phyloP scores from a whole-genome alignment of 371 early-diverging fungal species.

The Mortierella sp. region DNA sequence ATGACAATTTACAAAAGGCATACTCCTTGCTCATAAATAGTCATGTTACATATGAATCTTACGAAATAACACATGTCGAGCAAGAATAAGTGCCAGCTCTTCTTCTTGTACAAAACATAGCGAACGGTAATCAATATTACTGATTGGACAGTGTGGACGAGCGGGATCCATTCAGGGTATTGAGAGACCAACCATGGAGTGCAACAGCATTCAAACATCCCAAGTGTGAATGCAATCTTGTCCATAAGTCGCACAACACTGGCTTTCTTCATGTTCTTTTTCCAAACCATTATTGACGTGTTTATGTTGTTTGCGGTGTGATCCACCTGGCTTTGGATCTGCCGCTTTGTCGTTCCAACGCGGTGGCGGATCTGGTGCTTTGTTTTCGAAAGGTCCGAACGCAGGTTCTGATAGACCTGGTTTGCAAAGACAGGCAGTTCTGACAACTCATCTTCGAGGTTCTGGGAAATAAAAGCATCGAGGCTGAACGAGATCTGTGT shows the following conservation, averaged over 20 bases:
- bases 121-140: conserved; percentile 65
- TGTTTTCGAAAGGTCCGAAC: conserved; percentile 44
- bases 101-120: conserved; percentile 69
- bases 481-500: conserved; percentile 52
- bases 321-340: conserved; percentile 34
- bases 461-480: conserved; percentile 51
- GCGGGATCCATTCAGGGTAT: conserved; percentile 70
- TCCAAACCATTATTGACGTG: conserved; percentile 35
- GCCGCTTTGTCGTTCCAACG: conserved; percentile 43
- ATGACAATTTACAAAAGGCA: background rate
- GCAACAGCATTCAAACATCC: conserved; percentile 77
- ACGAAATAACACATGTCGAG: conserved; percentile 79
- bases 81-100: conserved; percentile 76
- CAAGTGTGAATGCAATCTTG: conserved; percentile 79
- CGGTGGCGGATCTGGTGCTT: conserved; percentile 44
- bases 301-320: conserved; percentile 37
- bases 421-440: conserved; percentile 46
- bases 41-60: conserved; percentile 4
- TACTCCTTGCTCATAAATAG: background rate
- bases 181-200: conserved; percentile 69
- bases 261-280: conserved; percentile 55
- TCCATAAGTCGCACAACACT: conserved; percentile 71
- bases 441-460: conserved; percentile 49
- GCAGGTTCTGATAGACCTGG: conserved; percentile 49
- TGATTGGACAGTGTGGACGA: conserved; percentile 67